phyloP scores from a whole-genome alignment of 192 early-diverging fungal genomes.

The Coemansia sp. region DNA sequence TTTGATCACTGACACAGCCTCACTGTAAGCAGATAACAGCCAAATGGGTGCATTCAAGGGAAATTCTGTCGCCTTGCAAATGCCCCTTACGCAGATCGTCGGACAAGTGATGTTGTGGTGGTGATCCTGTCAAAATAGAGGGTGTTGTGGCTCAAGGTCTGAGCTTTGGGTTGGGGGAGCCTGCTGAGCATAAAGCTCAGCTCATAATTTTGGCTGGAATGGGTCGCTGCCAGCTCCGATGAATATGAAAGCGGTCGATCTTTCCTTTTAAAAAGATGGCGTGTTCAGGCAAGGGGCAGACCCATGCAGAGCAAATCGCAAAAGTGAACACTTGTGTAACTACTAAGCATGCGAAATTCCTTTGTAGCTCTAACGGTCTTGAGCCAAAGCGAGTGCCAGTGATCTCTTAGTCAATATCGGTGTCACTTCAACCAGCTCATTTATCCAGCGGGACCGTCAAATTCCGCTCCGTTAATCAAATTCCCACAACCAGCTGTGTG shows the following conservation, averaged over 20 bases:
- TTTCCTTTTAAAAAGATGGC: not conserved
- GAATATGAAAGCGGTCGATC: not conserved
- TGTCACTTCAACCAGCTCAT: too few species aligned
- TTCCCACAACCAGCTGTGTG: too few species aligned
- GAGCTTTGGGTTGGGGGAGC: not conserved
- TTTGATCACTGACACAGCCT: not conserved
- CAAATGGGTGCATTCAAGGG: not conserved
- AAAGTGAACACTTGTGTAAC: not conserved
- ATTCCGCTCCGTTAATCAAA: too few species aligned
- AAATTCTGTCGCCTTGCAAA: not conserved
- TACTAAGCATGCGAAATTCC: too few species aligned
- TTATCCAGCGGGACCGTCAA: too few species aligned
- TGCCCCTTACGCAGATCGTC: not conserved
- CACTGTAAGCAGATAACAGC: not conserved
- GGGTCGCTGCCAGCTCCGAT: not conserved
- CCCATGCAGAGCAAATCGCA: not conserved
- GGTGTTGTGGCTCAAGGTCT: not conserved
- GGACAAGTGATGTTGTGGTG: not conserved
- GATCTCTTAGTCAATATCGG: too few species aligned
- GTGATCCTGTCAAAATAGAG: not conserved
- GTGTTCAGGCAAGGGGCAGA: not conserved
- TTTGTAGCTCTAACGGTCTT: not conserved
- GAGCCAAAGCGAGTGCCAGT: too few species aligned
- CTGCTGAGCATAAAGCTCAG: conserved; percentile 5
- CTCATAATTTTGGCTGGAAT: not conserved